Base-by-base conservation (phyloP, 2,329 filamentous ascomycete species). In the Seiridium unicorne region DNA sequence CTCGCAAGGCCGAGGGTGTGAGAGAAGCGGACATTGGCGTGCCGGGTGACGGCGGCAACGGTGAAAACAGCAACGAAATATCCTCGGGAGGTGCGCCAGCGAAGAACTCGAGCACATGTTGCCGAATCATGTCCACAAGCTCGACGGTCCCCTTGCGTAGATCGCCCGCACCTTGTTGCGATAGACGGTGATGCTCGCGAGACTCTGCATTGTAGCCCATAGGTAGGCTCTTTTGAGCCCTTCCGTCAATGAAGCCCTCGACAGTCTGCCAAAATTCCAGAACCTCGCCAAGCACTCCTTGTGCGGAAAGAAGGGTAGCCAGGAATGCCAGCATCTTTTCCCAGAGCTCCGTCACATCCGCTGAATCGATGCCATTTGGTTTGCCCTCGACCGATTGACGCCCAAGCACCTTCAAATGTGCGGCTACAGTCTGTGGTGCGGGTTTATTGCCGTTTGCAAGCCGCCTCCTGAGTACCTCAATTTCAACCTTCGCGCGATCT, bases 191-290 rank as follows among this genome's bases (percentile, higher is more conserved):
- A 69, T 98, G 93, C 42, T 87, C 82, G 54, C 86, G 84, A 59
- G 92, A 96, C 69, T 93, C 89, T 31, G 90, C 90, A 62, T 94
- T 91, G 69, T 92, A 91, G 7, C 92, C 93, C 46, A 84, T 81
- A 0, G 95, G 94, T 58, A 99, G 79, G 11, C 85, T 85, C 64
- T 85, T 87, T 72, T 98, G 94, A 34, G 91, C 90, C 64, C 86
- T 92, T 18, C 93, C 94, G 51, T 92, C 88, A 61, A 98, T 89
- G 72, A 99, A 99, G 0, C 91, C 90, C 68, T 96, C 89, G 0
- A 93, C 89, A 11, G 89, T 95, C 65, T 96, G 91, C 92, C 94
- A 97, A 73, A 97, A 98, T 64, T 96, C 93, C 18, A 96, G 77
- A 1, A 98, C 85, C 73, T 99, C 95, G 0, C 92, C 93, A 5